Conservation (phyloP, 225 moss, liverwort and hornwort genomes). For the Pseudoscleropodium purum region DNA sequence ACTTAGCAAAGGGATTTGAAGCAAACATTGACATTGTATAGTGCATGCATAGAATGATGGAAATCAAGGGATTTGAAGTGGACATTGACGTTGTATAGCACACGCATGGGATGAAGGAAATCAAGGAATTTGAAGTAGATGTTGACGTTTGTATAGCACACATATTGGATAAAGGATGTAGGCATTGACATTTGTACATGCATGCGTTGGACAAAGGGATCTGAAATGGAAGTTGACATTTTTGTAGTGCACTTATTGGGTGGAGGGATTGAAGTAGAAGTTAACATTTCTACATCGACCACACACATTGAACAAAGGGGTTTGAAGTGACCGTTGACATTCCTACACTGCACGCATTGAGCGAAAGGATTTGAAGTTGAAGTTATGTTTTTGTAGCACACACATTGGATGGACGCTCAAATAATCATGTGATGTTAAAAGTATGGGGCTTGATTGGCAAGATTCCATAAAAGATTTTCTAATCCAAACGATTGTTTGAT, state of each 20-base stretch:
- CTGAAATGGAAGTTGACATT: not conserved
- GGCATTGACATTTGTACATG: not conserved
- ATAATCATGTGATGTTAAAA: too few relatives aligned
- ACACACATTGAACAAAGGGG: rapidly evolving
- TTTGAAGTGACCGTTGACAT: not conserved
- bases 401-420: rapidly evolving
- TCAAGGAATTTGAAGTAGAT: too few relatives aligned
- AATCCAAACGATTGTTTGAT: not conserved
- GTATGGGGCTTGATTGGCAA: rapidly evolving
- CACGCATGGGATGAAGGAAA: too few relatives aligned
- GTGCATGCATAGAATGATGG: not conserved
- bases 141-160: too few relatives aligned
- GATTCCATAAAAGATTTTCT: rapidly evolving
- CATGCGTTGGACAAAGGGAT: too few relatives aligned
- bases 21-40: not conserved
- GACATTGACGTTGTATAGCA: not conserved
- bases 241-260: rapidly evolving
- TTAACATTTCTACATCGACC: rapidly evolving
- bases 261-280: not conserved
- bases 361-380: not conserved
- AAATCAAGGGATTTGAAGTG: not conserved
- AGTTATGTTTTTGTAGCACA: rapidly evolving
- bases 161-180: too few relatives aligned
- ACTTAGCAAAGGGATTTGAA: not conserved
- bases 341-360: not conserved